A percentile compares a stretch with the other conserved stretches of the same genome.
These are phyloP conservation scores for Alternaria sp. DNA, from an alignment of 2,329 filamentous ascomycete species.

Conservation along the genomic window DNA sequence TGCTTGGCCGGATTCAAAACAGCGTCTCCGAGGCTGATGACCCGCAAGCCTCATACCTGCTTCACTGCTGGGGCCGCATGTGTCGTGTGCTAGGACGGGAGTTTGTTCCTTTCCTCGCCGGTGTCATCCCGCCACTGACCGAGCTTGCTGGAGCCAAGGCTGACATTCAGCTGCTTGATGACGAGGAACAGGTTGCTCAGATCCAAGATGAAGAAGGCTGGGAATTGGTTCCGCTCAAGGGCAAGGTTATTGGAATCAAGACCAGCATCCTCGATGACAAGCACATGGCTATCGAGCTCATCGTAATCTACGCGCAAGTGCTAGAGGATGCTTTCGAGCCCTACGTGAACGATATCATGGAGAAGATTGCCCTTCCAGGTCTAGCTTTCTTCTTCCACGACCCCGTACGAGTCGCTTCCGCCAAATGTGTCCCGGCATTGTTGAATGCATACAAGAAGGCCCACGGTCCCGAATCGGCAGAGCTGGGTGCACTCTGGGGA, in stretches of 20 bases:
- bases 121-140: constrained; percentile 92
- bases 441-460: constrained; percentile 94
- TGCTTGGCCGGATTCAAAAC: constrained; percentile 85
- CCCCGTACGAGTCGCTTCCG: constrained; percentile 91
- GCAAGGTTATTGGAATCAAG: constrained; percentile 98
- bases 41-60: constrained; percentile 93
- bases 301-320: constrained; percentile 96
- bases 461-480: constrained; percentile 79
- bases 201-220: constrained; percentile 95
- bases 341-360: constrained; percentile 92
- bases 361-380: constrained; percentile 92
- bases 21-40: constrained; percentile 87
- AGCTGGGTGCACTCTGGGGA: constrained; percentile 84
- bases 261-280: constrained; percentile 98
- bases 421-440: constrained; percentile 91
- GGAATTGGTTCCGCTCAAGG: constrained; percentile 96
- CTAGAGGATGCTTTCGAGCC: constrained; percentile 92
- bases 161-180: constrained; percentile 94
- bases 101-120: constrained; percentile 90
- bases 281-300: constrained; percentile 98
- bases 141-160: constrained; percentile 94
- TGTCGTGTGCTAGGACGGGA: constrained; percentile 90
- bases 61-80: constrained; percentile 99
- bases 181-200: constrained; percentile 91
- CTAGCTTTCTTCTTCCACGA: constrained; percentile 99